These are phyloP conservation scores for Penicillium roqueforti DNA, from an alignment of 495 filamentous ascomycete genomes.

Conservation along the genomic window DNA sequence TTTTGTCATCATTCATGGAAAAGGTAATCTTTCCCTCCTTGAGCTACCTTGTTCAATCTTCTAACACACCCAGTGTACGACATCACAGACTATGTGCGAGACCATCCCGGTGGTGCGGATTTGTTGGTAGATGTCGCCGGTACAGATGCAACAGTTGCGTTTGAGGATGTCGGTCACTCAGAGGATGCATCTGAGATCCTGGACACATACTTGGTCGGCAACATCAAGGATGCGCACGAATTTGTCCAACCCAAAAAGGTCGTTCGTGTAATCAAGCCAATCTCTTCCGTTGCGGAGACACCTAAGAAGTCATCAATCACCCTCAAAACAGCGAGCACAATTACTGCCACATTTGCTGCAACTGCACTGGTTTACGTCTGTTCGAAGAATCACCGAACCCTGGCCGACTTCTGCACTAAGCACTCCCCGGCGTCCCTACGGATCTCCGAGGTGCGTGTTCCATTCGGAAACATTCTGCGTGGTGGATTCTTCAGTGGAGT, in stretches of 20 bases:
- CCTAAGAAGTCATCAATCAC: not conserved
- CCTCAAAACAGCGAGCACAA: not conserved
- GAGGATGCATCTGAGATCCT: constrained; percentile 35
- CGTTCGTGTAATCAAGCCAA: constrained; percentile 21
- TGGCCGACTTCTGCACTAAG: not conserved
- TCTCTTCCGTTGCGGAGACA: not conserved
- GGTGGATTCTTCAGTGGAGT: constrained; percentile 28
- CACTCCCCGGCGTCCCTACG: not conserved
- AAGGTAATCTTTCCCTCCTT: constrained; percentile 28
- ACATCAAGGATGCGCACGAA: constrained; percentile 19
- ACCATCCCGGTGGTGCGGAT: constrained; percentile 50
- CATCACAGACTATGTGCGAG: constrained; percentile 42
- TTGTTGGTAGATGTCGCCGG: constrained; percentile 46
- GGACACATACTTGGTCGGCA: constrained; percentile 23
- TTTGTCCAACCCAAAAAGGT: constrained; percentile 14
- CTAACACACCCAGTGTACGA: constrained; percentile 39
- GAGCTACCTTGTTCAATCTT: not conserved
- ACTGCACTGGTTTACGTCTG: not conserved
- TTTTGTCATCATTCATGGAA: constrained; percentile 48
- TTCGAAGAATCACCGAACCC: not conserved
- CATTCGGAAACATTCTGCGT: constrained; percentile 2
- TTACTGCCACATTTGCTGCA: not conserved
- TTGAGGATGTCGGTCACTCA: constrained; percentile 49
- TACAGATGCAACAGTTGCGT: constrained; percentile 44
- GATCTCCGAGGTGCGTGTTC: not conserved